phyloP scores from a whole-genome alignment of 257 asterid genomes.

The Penstemon davidsonii region DNA sequence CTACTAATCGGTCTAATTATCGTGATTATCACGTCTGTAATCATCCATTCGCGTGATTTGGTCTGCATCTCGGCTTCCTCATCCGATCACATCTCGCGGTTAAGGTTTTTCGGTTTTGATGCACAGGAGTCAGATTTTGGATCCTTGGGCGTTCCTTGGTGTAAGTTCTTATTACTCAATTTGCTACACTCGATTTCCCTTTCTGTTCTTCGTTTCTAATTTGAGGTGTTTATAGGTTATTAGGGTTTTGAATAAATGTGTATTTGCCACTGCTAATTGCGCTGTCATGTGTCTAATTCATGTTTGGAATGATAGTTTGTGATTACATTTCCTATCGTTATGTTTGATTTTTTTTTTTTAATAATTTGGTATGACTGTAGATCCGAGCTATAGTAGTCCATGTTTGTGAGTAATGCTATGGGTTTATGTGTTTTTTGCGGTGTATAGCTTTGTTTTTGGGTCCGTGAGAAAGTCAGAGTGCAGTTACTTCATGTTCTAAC shows the following conservation, averaged over 20 bases:
- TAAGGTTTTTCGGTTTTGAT: slow-evolving; percentile 78
- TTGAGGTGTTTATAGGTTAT: neutral
- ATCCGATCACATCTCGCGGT: slow-evolving; percentile 73
- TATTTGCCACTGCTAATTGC: neutral
- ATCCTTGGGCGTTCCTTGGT: slow-evolving; percentile 98
- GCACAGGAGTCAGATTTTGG: slow-evolving; percentile 87
- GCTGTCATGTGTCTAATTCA: neutral
- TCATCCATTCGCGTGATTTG: slow-evolving; percentile 70
- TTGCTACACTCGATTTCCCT: neutral
- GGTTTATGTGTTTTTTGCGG: neutral
- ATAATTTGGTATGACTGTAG: neutral
- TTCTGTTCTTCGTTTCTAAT: too few species aligned
- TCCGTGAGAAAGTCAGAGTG: slow-evolving; percentile 6
- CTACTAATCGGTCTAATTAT: slow-evolving; percentile 50
- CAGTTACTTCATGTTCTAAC: neutral
- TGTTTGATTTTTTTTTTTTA: neutral
- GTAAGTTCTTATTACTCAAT: slow-evolving; percentile 46
- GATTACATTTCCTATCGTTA: neutral
- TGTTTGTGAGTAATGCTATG: slow-evolving; percentile 18
- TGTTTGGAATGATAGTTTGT: slow-evolving; percentile 2
- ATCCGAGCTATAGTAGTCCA: slow-evolving; percentile 21
- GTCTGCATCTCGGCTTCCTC: slow-evolving; percentile 80
- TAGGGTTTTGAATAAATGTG: slow-evolving; percentile 8
- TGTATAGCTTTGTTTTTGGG: neutral
- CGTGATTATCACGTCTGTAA: slow-evolving; percentile 45